Percentiles rank a stretch among this genome's conserved stretches.
phyloP scores from a whole-genome alignment of 176 grass and related monocot species.

The Puccinellia tenuiflora region DNA sequence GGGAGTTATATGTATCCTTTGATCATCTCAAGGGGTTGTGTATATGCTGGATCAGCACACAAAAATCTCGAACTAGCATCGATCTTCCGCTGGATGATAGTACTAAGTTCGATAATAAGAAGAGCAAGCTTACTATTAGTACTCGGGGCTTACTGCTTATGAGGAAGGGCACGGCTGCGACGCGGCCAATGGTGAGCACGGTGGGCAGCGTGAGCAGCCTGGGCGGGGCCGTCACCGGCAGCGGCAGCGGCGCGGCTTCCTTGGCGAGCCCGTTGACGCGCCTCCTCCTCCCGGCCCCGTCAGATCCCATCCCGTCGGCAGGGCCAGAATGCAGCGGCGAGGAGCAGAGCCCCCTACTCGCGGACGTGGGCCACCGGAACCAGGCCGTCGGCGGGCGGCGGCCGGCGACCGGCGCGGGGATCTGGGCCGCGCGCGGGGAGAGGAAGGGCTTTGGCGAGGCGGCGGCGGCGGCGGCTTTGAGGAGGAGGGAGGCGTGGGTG shows the following conservation, averaged over 20 bases:
- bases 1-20: neutral
- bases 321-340: constrained; percentile 28
- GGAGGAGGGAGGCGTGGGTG: constrained; percentile 44
- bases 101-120: neutral
- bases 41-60: neutral
- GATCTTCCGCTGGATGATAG: neutral
- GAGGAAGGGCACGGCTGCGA: constrained; percentile 83
- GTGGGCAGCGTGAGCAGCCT: constrained; percentile 88
- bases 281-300: constrained; percentile 20
- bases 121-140: neutral
- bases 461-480: constrained; percentile 31
- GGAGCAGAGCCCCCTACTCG: constrained; percentile 35
- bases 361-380: constrained; percentile 30
- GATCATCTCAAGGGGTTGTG: neutral
- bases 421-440: constrained; percentile 38
- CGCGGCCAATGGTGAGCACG: constrained; percentile 81
- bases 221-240: neutral
- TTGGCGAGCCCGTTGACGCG: constrained; percentile 43
- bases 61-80: neutral
- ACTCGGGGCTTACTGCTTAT: constrained; percentile 56
- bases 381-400: constrained; percentile 21
- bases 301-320: constrained; percentile 50
- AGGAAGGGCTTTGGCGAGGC: constrained; percentile 35
- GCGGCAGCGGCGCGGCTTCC: neutral
- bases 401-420: neutral